These are phyloP conservation scores for Penicillium soppii DNA, from an alignment of 495 filamentous ascomycete genomes.

Conservation along the genomic window DNA sequence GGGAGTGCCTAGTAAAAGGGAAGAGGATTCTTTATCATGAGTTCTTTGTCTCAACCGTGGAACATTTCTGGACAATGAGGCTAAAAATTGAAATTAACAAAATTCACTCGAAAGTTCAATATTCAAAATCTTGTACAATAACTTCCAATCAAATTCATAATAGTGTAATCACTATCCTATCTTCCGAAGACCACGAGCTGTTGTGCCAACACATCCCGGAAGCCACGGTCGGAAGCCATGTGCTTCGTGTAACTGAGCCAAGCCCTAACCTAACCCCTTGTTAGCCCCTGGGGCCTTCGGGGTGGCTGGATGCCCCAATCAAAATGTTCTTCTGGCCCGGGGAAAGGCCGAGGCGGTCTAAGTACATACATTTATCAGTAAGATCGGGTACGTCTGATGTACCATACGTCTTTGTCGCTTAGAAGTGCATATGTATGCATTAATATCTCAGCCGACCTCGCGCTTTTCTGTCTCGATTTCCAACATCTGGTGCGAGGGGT, in stretches of 20 bases:
- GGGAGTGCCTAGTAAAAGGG: too few species aligned
- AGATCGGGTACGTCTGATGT: neutral
- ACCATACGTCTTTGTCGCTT: neutral
- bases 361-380: neutral
- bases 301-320: neutral
- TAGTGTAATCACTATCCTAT: too few species aligned
- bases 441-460: neutral
- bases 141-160: too few species aligned
- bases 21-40: too few species aligned
- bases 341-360: neutral
- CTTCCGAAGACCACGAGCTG: neutral
- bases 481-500: neutral
- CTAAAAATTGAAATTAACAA: too few species aligned
- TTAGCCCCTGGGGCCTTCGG: neutral
- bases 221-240: neutral
- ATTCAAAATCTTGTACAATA: too few species aligned
- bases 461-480: neutral
- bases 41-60: neutral
- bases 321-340: neutral
- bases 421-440: neutral
- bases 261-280: neutral
- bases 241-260: neutral
- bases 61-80: too few species aligned
- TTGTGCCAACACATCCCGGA: neutral
- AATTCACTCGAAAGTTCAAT: too few species aligned